phyloP scores from a whole-genome alignment of 78 protist genomes.

The Dictyostelium purpureum region DNA sequence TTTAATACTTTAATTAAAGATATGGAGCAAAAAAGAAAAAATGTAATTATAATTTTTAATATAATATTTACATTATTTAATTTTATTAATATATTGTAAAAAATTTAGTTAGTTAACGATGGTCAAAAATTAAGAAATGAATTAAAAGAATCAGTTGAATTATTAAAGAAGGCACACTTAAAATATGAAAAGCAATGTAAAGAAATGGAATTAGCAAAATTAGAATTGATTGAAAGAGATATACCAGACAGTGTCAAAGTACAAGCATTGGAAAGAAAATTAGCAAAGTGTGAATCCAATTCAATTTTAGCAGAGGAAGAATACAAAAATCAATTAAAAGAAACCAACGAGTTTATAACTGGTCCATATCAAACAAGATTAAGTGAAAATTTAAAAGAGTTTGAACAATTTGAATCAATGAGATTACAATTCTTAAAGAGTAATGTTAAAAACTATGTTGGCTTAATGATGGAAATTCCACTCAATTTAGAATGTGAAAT shows the following conservation, averaged over 20 bases:
- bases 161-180: conserved; percentile 13
- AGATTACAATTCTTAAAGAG: conserved; percentile 59
- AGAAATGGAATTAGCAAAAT: conserved; percentile 45
- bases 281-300: conserved; percentile 24
- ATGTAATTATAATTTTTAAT: background rate
- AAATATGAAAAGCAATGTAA: conserved; percentile 69
- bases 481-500: conserved; percentile 21
- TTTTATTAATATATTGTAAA: background rate
- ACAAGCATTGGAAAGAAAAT: conserved; percentile 20
- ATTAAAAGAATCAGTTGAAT: conserved; percentile 33
- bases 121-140: conserved; percentile 60
- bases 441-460: conserved; percentile 58
- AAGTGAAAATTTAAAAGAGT: conserved; percentile 51
- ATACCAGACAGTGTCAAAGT: conserved; percentile 22
- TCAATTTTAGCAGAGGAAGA: conserved; percentile 57
- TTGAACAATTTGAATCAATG: conserved; percentile 71
- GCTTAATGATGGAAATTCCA: conserved; percentile 38
- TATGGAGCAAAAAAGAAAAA: conserved; percentile 59
- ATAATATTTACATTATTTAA: background rate
- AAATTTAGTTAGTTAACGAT: conserved; percentile 22
- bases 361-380: conserved; percentile 22
- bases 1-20: conserved; percentile 51
- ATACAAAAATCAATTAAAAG: conserved; percentile 43
- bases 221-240: conserved; percentile 21
- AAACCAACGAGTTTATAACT: conserved; percentile 33